Evolutionary conservation across 371 early-diverging fungal genomes (phyloP), one percentile per base, ranked within the genome.

Genomic region (Zancudomyces culisetae): DNA sequence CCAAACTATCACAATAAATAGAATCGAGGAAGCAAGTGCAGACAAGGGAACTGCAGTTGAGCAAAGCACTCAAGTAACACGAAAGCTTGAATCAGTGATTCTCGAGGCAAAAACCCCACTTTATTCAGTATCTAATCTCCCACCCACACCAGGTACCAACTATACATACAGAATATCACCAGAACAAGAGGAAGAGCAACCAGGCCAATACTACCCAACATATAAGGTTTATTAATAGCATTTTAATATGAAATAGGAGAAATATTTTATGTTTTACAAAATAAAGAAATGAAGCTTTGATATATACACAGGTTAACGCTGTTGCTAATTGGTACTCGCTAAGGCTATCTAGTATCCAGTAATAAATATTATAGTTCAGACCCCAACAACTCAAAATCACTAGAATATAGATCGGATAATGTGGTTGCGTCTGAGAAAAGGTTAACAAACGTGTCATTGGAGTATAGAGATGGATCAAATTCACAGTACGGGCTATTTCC

Each of bases 201-300:
- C 67, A n/a, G 69, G 69, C 42, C 64, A 63, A 35, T 68, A 68
- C 56, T 68, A 62, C 51, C 69, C 69, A 4, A 55, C 58, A 3
- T 68, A 68, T 51, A 67, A 61, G 21, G 69, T 67, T 19, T 63
- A 54, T 42, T 68, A 57, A 52, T 35, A 12, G 24, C 19, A 26
- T 46, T 46, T 12, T 26, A 12, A 46, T 13, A 46, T 46, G 46
- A 43, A 43, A 43, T 8, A 43, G 4, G 23, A 43, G 3, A 12
- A 3, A 20, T 8, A 3, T 43, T n/a, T 43, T 8, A n/a, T 12
- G 23, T 12, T 21, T 43, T 43, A 43, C 20, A n/a, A n/a, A 40
- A 40, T 40, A 40, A n/a, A 13, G 40, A 40, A 40, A 40, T n/a
- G 10, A 13, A 13, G n/a, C n/a, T 13, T 40, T 13, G n/a, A 40